A percentile compares a stretch with the other conserved stretches of the same genome.
Evolutionary conservation across 2,329 filamentous ascomycete species (phyloP).

Genomic region (Aspergillus proliferans): DNA sequence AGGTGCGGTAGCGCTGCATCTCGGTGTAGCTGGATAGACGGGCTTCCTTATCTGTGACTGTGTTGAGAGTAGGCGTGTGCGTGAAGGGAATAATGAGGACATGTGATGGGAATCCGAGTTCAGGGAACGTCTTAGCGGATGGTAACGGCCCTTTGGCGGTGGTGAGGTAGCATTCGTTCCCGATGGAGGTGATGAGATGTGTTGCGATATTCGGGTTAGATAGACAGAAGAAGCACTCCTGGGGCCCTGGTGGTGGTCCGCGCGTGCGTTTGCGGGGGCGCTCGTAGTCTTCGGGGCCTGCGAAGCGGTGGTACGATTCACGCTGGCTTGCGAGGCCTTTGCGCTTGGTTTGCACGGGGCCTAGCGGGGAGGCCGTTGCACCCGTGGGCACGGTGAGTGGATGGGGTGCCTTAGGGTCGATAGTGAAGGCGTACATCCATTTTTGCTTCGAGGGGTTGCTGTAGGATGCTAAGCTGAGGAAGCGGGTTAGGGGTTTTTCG

Average conservation of each 20-base stretch:
- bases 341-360: constrained; percentile 54
- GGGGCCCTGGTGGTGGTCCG: constrained; percentile 55
- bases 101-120: constrained; percentile 72
- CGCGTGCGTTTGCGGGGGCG: constrained; percentile 39
- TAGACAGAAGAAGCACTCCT: constrained; percentile 90
- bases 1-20: constrained; percentile 73
- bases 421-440: constrained; percentile 55
- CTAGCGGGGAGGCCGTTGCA: constrained; percentile 65
- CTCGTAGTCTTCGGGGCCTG: constrained; percentile 30
- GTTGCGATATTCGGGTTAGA: constrained; percentile 76
- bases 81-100: constrained; percentile 84
- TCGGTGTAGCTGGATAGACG: constrained; percentile 61
- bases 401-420: constrained; percentile 59
- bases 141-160: constrained; percentile 87
- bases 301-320: constrained; percentile 34
- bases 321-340: constrained; percentile 32
- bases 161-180: constrained; percentile 79
- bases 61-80: constrained; percentile 68
- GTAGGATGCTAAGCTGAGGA: constrained; percentile 79
- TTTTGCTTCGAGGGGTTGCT: constrained; percentile 71
- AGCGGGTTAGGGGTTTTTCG: constrained; percentile 65
- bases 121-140: constrained; percentile 62
- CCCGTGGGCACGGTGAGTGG: constrained; percentile 59
- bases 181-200: constrained; percentile 86
- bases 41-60: constrained; percentile 56